A percentile compares a stretch with the other conserved stretches of the same genome.
Conservation (phyloP, 2,329 filamentous ascomycete genomes). For the Calycina herbarum region DNA sequence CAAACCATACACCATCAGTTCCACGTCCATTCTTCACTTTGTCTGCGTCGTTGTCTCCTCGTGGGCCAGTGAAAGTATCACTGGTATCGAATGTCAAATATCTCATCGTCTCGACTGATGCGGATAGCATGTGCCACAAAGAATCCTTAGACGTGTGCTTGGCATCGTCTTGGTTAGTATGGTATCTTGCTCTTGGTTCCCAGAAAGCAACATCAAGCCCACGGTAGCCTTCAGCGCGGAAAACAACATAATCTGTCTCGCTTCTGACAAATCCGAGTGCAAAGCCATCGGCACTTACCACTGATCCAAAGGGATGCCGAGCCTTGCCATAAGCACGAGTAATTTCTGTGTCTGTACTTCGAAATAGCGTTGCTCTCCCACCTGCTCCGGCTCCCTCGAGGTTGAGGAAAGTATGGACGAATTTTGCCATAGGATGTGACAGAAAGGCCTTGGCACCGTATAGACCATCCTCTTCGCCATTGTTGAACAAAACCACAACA, state of each 20-base stretch:
- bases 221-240: slow-evolving; percentile 76
- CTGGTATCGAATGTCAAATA: slow-evolving; percentile 69
- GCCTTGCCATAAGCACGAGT: slow-evolving; percentile 73
- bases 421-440: slow-evolving; percentile 75
- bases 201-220: slow-evolving; percentile 93
- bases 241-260: slow-evolving; percentile 86
- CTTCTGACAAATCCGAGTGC: slow-evolving; percentile 75
- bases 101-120: slow-evolving; percentile 72
- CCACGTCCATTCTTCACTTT: slow-evolving; percentile 67
- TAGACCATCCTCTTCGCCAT: slow-evolving; percentile 90
- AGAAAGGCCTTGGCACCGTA: slow-evolving; percentile 85
- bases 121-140: slow-evolving; percentile 95
- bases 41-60: slow-evolving; percentile 54
- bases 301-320: slow-evolving; percentile 77
- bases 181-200: slow-evolving; percentile 80
- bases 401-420: slow-evolving; percentile 87
- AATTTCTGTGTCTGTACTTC: slow-evolving; percentile 83
- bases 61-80: slow-evolving; percentile 62
- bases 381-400: slow-evolving; percentile 93
- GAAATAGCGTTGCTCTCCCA: slow-evolving; percentile 82
- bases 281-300: slow-evolving; percentile 83
- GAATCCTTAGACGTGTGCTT: slow-evolving; percentile 70
- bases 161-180: slow-evolving; percentile 85
- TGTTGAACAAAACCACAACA: slow-evolving; percentile 85
- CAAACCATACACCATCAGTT: slow-evolving; percentile 84